Conservation (phyloP, 441 rosid genomes). For the Populus tomentosa region DNA sequence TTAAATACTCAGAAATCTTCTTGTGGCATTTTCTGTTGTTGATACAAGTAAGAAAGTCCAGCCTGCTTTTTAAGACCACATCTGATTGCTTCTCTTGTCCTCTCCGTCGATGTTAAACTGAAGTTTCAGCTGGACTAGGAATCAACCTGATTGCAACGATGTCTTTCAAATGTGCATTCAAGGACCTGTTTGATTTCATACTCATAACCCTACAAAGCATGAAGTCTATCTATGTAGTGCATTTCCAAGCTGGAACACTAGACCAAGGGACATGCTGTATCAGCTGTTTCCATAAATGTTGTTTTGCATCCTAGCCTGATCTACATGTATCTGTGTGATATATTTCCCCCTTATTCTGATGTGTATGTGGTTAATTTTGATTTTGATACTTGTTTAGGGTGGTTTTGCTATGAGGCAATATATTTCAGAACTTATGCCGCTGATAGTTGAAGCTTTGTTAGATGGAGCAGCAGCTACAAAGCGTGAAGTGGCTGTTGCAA, state of each 20-base stretch:
- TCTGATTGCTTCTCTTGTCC: too few relatives aligned
- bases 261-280: neutral
- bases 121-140: too few relatives aligned
- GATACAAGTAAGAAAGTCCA: too few relatives aligned
- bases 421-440: conserved; percentile 94
- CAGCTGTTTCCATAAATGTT: neutral
- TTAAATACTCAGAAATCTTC: too few relatives aligned
- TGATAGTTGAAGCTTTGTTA: conserved; percentile 95
- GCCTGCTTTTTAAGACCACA: too few relatives aligned
- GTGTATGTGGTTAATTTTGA: conserved; percentile 7
- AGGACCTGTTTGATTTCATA: neutral
- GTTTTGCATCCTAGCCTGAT: neutral
- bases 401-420: conserved; percentile 97
- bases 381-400: conserved; percentile 58
- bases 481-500: conserved; percentile 99
- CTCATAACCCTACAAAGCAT: neutral
- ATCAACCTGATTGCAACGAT: too few relatives aligned
- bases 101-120: too few relatives aligned
- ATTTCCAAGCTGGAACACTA: neutral
- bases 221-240: neutral
- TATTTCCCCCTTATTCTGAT: neutral
- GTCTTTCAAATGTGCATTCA: too few relatives aligned
- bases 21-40: too few relatives aligned
- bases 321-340: neutral
- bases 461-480: conserved; percentile 98